Evolutionary conservation across 2,329 filamentous ascomycete species (phyloP).

Genomic region (Lizonia empirigonia): DNA sequence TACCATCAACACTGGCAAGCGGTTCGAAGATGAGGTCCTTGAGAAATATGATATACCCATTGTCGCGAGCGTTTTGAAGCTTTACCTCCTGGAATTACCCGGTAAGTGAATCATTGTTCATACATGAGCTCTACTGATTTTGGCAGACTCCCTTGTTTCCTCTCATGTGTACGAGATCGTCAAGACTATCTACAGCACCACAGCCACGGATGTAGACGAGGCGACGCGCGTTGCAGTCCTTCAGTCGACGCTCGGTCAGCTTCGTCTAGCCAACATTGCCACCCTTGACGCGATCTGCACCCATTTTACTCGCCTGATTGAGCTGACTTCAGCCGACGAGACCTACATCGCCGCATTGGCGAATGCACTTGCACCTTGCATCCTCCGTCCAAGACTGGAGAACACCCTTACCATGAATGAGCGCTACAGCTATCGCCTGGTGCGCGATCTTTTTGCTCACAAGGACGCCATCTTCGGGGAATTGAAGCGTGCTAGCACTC

Average conservation of each 20-base stretch:
- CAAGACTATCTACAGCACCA: constrained; percentile 91
- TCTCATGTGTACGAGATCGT: constrained; percentile 99
- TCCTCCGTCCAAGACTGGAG: constrained; percentile 84
- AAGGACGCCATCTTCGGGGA: constrained; percentile 96
- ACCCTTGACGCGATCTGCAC: constrained; percentile 98
- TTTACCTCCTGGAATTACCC: constrained; percentile 93
- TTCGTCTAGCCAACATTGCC: constrained; percentile 95
- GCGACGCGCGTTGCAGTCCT: constrained; percentile 84
- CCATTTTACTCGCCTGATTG: constrained; percentile 95
- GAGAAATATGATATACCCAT: constrained; percentile 92
- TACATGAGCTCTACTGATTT: constrained; percentile 25
- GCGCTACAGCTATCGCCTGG: constrained; percentile 85
- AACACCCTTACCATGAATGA: constrained; percentile 94
- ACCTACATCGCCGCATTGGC: constrained; percentile 78
- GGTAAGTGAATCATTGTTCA: constrained; percentile 60
- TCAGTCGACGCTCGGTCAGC: constrained; percentile 92
- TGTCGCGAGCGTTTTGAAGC: constrained; percentile 87
- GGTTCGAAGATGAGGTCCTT: constrained; percentile 75
- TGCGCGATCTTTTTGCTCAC: constrained; percentile 89
- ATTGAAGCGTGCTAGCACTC: constrained; percentile 83
- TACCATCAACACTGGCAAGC: constrained; percentile 85
- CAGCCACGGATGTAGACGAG: constrained; percentile 70
- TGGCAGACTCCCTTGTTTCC: constrained; percentile 89
- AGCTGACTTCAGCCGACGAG: constrained; percentile 95
- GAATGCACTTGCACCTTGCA: constrained; percentile 77